A percentile compares a stretch with the other conserved stretches of the same genome.
These are phyloP conservation scores for Inga laurina DNA, from an alignment of 306 rosid species.

Conservation along the genomic window DNA sequence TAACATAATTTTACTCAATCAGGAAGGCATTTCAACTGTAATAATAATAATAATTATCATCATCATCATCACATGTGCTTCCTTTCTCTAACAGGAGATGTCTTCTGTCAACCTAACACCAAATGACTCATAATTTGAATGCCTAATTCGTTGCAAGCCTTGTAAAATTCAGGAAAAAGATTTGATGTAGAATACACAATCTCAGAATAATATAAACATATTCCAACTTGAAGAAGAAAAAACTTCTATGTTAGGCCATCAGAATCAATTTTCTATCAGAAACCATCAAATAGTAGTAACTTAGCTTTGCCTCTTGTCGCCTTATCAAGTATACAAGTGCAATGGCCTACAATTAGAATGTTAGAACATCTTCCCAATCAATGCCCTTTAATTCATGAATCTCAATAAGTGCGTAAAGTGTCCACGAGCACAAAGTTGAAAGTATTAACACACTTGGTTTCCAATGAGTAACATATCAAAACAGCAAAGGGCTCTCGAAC, in stretches of 20 bases:
- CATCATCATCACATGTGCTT: neutral
- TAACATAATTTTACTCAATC: neutral
- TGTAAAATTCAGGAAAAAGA: neutral
- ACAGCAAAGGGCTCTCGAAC: neutral
- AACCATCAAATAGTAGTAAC: conserved; percentile 6
- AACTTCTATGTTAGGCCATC: neutral
- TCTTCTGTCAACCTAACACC: conserved; percentile 2
- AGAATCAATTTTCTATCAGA: neutral
- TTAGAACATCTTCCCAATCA: neutral
- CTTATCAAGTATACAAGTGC: neutral
- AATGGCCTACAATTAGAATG: neutral
- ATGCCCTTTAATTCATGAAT: conserved; percentile 11
- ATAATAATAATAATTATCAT: neutral
- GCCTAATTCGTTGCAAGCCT: neutral
- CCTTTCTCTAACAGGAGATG: neutral
- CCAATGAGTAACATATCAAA: conserved; percentile 12
- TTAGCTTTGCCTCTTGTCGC: neutral
- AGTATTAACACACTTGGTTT: neutral
- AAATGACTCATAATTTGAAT: neutral
- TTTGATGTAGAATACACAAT: neutral
- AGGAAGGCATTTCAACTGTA: neutral
- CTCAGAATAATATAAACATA: neutral
- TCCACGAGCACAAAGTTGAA: neutral
- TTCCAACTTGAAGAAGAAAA: neutral
- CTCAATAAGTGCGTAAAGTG: neutral